phyloP scores from a whole-genome alignment of 495 filamentous ascomycete species.

The Xylaria palmicola region DNA sequence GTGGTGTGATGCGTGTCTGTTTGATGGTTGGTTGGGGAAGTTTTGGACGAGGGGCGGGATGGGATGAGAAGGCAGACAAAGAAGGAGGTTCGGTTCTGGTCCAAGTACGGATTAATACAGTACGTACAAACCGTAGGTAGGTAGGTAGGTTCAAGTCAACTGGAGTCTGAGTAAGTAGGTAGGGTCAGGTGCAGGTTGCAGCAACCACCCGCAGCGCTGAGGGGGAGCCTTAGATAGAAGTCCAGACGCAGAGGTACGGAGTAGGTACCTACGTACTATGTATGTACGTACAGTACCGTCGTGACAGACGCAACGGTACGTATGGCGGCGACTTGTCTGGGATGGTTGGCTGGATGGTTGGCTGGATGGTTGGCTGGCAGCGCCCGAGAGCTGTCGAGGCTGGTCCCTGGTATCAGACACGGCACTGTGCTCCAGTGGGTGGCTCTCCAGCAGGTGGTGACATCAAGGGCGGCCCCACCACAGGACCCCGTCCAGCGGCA shows the following conservation, averaged over 20 bases:
- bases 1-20: neutral
- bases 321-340: neutral
- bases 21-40: neutral
- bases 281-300: neutral
- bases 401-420: too few relatives aligned
- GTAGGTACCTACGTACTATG: neutral
- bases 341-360: neutral
- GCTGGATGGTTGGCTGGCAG: neutral
- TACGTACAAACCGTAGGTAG: neutral
- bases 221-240: neutral
- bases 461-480: conserved; percentile 7
- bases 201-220: neutral
- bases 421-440: too few relatives aligned
- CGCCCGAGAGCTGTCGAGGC: neutral
- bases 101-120: neutral
- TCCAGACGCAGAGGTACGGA: neutral
- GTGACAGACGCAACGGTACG: neutral
- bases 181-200: conserved; percentile 13
- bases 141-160: conserved; percentile 2
- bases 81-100: neutral
- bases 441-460: conserved; percentile 14
- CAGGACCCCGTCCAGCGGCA: neutral
- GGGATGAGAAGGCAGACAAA: neutral
- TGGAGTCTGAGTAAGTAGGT: neutral
- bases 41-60: neutral